Percentiles rank a stretch among this genome's conserved stretches.
These are phyloP conservation scores for Millerago galiae DNA, from an alignment of 805 yeast species.

Conservation along the genomic window DNA sequence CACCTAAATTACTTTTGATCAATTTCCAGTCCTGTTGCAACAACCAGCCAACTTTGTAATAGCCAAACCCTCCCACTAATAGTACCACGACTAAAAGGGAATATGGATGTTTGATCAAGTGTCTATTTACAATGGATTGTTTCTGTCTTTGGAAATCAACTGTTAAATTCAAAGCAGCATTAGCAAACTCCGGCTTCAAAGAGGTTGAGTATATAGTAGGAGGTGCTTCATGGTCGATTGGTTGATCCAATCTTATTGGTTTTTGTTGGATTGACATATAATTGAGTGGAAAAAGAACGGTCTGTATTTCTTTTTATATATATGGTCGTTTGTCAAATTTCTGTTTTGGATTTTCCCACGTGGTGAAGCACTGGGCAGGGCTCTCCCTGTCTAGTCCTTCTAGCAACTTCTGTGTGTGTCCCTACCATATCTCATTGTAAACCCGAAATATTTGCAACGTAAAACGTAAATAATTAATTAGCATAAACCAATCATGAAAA, in stretches of 20 bases:
- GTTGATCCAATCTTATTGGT: conserved; percentile 45
- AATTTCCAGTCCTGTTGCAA: conserved; percentile 11
- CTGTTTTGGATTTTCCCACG: too few species aligned
- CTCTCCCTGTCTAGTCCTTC: too few species aligned
- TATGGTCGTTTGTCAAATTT: not conserved
- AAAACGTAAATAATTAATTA: too few species aligned
- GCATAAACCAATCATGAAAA: too few species aligned
- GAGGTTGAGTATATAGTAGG: conserved; percentile 44
- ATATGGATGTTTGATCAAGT: conserved; percentile 40
- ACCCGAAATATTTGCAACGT: too few species aligned
- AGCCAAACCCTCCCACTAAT: conserved; percentile 3
- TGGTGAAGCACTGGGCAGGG: too few species aligned
- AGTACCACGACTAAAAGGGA: conserved; percentile 25
- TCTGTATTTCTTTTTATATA: too few species aligned
- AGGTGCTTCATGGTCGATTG: conserved; percentile 45
- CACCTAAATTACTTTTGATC: conserved; percentile 15
- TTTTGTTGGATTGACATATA: conserved; percentile 31
- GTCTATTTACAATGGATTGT: conserved; percentile 22
- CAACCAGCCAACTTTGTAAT: conserved; percentile 13
- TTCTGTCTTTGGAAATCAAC: conserved; percentile 43
- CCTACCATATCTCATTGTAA: too few species aligned
- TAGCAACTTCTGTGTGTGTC: too few species aligned
- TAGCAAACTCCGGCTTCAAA: conserved; percentile 51
- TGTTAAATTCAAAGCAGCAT: conserved; percentile 55
- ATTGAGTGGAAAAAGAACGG: too few species aligned